Evolutionary conservation across 2,329 filamentous ascomycete species (phyloP), one percentile per base, ranked within the genome.

Genomic region (Colletotrichum coccodes): DNA sequence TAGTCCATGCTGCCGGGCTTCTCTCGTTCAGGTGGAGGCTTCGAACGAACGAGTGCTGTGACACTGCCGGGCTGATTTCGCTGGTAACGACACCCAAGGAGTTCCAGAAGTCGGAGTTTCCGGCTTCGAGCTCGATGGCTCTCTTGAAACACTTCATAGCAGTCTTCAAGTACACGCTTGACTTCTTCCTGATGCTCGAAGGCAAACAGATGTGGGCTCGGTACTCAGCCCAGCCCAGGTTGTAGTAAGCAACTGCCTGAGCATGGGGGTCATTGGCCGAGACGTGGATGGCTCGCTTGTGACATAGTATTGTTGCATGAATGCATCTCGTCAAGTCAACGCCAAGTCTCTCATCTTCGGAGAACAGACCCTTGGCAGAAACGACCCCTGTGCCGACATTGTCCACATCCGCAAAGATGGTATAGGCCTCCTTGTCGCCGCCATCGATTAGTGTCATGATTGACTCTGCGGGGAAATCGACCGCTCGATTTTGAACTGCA

Each of bases 91-190:
- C 94, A 57, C 95, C 96, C 3, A 99, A 86, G 0, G 96, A 92
- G 76, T 98, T 98, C 96, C 96, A 99, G 79, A 98, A 98, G 73
- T 98, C 95, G 0, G 94, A 85, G 76, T 98, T 99, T 59, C 94
- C 93, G 7, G 95, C 93, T 79, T 99, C 97, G 1, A 98, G 86
- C 80, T 98, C 96, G 72, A 99, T 99, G 1, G 96, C 93, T 50
- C 94, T 88, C 82, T 99, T 99, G 86, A 99, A 98, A 74, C 94
- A 96, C 62, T 91, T 88, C 71, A 98, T 92, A 1, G 96, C 89
- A 7, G 94, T 91, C 78, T 92, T 95, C 53, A 96, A 84, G 73
- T 94, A 94, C 72, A 86, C 87, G 75, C 89, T 87, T 21, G 86
- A 84, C 74, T 86, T 91, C 75, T 89, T 90, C 40, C 81, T 83